Evolutionary conservation across 768 basidiomycete species (phyloP).

Genomic region (Kwoniella europaea): DNA sequence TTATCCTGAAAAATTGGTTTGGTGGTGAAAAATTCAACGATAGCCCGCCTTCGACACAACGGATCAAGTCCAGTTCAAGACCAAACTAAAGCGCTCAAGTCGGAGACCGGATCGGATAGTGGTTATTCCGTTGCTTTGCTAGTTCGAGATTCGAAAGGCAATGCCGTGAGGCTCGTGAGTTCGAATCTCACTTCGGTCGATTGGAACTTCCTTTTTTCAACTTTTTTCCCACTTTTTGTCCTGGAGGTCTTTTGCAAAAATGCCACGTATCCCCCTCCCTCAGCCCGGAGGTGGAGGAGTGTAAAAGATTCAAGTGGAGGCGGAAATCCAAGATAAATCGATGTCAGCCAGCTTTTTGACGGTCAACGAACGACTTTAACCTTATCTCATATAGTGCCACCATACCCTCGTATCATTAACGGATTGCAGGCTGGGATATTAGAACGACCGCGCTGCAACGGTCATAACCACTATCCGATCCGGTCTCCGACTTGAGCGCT

Average conservation of each 20-base stretch:
- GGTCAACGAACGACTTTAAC: background rate
- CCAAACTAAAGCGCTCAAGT: background rate
- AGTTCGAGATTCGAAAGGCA: constrained; percentile 1
- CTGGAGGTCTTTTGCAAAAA: background rate
- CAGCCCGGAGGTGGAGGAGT: background rate
- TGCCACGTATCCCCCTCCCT: background rate
- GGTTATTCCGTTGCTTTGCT: constrained; percentile 1
- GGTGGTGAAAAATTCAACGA: background rate
- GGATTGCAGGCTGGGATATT: background rate
- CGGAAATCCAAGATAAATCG: background rate
- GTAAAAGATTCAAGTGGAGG: background rate
- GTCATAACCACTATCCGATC: constrained; percentile 1
- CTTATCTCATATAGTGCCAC: background rate
- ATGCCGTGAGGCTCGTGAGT: background rate
- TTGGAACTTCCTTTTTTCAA: background rate
- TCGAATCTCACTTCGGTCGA: background rate
- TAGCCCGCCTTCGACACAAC: background rate
- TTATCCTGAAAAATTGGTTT: background rate
- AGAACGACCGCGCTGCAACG: background rate
- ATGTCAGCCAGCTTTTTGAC: no score
- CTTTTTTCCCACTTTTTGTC: background rate
- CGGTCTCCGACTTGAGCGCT: background rate
- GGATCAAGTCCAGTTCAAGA: background rate
- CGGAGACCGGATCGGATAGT: background rate
- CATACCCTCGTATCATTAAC: background rate